Evolutionary conservation across 768 basidiomycete genomes (phyloP), one percentile per base, ranked within the genome.

Genomic region (Leccinum boreale): DNA sequence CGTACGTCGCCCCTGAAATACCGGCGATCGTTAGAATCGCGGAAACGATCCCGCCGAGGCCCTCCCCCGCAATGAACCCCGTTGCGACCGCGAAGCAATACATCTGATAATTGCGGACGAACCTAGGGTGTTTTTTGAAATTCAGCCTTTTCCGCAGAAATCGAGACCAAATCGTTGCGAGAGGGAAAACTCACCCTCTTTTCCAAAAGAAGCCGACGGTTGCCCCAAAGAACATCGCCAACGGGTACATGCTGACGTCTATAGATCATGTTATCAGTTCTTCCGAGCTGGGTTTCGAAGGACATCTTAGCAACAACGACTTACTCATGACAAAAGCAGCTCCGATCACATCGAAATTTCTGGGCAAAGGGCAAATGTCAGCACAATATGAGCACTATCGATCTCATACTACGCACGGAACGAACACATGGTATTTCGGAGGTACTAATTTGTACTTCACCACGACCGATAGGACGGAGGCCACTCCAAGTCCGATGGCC

Each of bases 11-110:
- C 1, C 71, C 73, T 0, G 66, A 61, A n/a, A 70, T 67, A 12
- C 66, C 71, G 6, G 61, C 66, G 26, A 71, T 73, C 48, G 69
- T 65, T 36, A 73, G 29, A 33, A 70, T 62, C 1, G 72, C 71
- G n/a, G 66, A 71, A 4, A 70, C 66, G n/a, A 73, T 72, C 11
- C 72, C 73, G 2, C 74, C 76, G 6, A 75, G 62, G 42, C 76
- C 76, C 49, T 77, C 77, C 11, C 77, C 76, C 11, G 76, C 75
- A 33, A 78, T 69, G 59, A 75, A 70, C 29, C 75, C 76, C 12
- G 77, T 72, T 24, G 76, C 74, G 19, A 77, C 44, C 14, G 75
- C 70, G 50, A 72, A 77, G 21, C 69, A 72, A 56, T 72, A 74
- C 66, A 45, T 53, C 29, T 59, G 53, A 17, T 62, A 65, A 29